These are phyloP conservation scores for Lumnitzera racemosa DNA, from an alignment of 345 rosid genomes.

Conservation along the genomic window DNA sequence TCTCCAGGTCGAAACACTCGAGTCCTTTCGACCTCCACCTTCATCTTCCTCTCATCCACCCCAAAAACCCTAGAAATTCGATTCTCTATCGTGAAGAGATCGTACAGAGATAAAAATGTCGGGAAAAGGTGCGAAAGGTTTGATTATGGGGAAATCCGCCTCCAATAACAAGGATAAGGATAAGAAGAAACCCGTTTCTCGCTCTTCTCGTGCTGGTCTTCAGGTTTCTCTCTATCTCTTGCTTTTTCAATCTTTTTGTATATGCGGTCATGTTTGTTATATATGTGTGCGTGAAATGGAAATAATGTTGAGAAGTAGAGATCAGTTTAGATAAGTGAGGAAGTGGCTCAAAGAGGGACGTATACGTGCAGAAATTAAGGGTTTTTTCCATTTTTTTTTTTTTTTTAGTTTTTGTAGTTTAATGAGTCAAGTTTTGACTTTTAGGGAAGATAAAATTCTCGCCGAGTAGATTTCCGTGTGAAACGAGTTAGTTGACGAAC, in stretches of 20 bases:
- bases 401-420: too few species aligned
- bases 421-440: too few species aligned
- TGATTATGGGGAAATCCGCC: constrained; percentile 60
- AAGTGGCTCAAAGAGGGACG: too few species aligned
- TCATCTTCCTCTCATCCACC: too few species aligned
- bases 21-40: too few species aligned
- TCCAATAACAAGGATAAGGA: constrained; percentile 52
- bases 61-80: too few species aligned
- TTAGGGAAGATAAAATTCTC: too few species aligned
- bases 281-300: background rate
- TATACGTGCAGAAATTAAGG: too few species aligned
- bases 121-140: constrained; percentile 79
- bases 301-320: background rate
- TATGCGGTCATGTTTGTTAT: background rate
- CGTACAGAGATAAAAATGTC: constrained; percentile 36
- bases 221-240: constrained; percentile 30
- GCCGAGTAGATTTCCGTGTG: too few species aligned
- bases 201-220: constrained; percentile 81
- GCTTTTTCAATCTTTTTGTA: background rate
- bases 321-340: background rate
- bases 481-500: too few species aligned
- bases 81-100: background rate
- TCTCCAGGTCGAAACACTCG: too few species aligned
- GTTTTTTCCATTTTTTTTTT: too few species aligned
- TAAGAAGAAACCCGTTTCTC: constrained; percentile 65